Base-by-base conservation (phyloP, 768 basidiomycete species). In the Exidia glandulosa region DNA sequence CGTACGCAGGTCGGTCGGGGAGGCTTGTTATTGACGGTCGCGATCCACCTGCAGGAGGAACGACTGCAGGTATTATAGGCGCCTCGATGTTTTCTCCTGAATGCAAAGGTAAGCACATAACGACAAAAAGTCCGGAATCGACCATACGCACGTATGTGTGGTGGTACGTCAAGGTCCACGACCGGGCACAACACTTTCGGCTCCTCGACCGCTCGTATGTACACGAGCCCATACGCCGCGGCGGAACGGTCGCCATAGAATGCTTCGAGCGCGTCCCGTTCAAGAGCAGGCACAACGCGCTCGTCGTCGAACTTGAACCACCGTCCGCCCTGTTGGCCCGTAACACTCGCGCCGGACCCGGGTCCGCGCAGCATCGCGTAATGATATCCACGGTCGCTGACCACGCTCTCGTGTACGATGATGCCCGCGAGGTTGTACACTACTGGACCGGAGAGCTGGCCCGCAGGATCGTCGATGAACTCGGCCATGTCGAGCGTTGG, bases 231-330 rank as follows among this genome's bases (percentile, higher is more conserved):
- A 19, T 54, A 54, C 10, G 50, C 50, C 14, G 25, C 50, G 10
- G 27, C 50, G 9, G 19, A 23, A 7, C 30, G 25, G 30, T 54
- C 50, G 5, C 50, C 50, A 4, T 14, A 23, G 27, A 54, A 54
- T 10, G 41, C 41, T 14, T 54, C 50, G 50, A 54, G 50, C 50
- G 30, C 50, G 30, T 54, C 50, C 16, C 50, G 50, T 27, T 54
- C 50, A 10, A 54, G 50, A 6, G 30, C 50, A 7, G 50, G 50
- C 4, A 54, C 25, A 25, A 54, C 50, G 10, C 50, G 50, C 50
- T 54, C 50, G 30, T 54, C 50, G 50, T 54, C 50, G 50, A 54
- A 54, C 50, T 54, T 54, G 29, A 54, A 31, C 50, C 50, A 54
- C 10, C 27, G 23, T 9, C 25, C 9, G 30, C 30, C 50, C 16